Evolutionary conservation across 2,329 filamentous ascomycete species (phyloP), one percentile per base, ranked within the genome.

Genomic region (Penicillium sp.): DNA sequence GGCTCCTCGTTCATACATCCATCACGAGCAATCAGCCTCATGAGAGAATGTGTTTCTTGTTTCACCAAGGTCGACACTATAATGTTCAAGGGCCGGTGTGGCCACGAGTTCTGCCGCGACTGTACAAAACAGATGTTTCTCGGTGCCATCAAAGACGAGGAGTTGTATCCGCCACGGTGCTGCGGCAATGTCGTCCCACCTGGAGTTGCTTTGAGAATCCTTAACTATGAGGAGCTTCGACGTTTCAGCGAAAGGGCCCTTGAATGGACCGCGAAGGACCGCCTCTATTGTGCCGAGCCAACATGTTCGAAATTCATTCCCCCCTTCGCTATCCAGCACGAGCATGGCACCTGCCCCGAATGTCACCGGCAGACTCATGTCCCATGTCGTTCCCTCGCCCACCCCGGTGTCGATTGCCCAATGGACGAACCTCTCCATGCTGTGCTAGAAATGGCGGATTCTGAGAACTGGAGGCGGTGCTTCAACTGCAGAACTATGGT

Each of bases 281-380:
- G 55, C 21, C 16, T 65, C 3, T 65, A 65, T 42, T 65, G 63
- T 13, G 58, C 59, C 0, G 56, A 62, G 1, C 55, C 55, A 13
- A 63, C 25, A 6, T 65, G 62, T 23, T 63, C 62, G 3, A 52
- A 47, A 10, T 65, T 63, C 12, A 65, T 65, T 27, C 61, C 57
- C 2, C 56, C 51, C 1, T 56, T 51, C 6, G 29, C 49, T 0
- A 60, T 64, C 16, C 9, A 48, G 0, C 4, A 59, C 6, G 55
- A 60, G 15, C 45, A 45, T 7, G 61, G 60, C 8, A 58, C 38
- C 6, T 66, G 60, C 25, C 42, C 42, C 21, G n/a, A 29, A 5
- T 66, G 59, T 39, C 16, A 46, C 9, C 44, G 53, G 16, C 29
- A 47, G 23, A 66, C 61, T 5, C 60, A 65, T 54, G 18, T 58